These are phyloP conservation scores for Coriaria nepalensis DNA, from an alignment of 306 rosid genomes.

Conservation along the genomic window DNA sequence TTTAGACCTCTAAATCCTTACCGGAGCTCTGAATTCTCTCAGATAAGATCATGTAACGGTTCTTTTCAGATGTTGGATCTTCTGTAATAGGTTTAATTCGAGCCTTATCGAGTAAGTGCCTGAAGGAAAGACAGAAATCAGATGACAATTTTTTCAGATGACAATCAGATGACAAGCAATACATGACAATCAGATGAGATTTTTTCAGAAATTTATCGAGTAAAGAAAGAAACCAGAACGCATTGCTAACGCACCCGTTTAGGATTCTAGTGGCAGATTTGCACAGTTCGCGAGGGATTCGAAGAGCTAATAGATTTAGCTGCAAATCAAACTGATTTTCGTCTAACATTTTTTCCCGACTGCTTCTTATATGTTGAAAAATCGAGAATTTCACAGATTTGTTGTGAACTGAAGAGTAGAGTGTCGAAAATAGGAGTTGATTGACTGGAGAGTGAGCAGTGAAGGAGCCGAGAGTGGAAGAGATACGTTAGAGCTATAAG, in stretches of 20 bases:
- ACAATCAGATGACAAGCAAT: constrained; percentile 1
- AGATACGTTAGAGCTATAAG: too few species aligned
- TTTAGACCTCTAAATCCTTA: too few species aligned
- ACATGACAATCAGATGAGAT: background rate
- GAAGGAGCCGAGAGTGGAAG: too few species aligned
- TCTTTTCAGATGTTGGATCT: constrained; percentile 53
- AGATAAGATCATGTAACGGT: constrained; percentile 61
- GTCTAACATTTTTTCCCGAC: constrained; percentile 67
- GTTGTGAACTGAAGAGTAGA: too few species aligned
- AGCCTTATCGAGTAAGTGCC: constrained; percentile 73
- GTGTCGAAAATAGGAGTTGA: too few species aligned
- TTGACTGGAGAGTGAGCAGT: too few species aligned
- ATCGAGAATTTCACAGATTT: too few species aligned
- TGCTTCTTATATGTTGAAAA: too few species aligned
- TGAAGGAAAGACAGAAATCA: constrained; percentile 12
- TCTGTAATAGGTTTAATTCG: constrained; percentile 74
- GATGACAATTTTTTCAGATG: background rate
- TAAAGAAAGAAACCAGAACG: too few species aligned
- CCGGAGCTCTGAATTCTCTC: constrained; percentile 55
- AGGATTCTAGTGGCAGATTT: constrained; percentile 56
- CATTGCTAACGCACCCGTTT: constrained; percentile 51
- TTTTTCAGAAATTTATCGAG: too few species aligned
- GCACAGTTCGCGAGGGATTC: constrained; percentile 83
- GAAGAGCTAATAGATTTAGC: constrained; percentile 60
- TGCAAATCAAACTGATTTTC: constrained; percentile 57